Evolutionary conservation across 2,329 filamentous ascomycete genomes (phyloP).

Genomic region (Cladosporium sp.): DNA sequence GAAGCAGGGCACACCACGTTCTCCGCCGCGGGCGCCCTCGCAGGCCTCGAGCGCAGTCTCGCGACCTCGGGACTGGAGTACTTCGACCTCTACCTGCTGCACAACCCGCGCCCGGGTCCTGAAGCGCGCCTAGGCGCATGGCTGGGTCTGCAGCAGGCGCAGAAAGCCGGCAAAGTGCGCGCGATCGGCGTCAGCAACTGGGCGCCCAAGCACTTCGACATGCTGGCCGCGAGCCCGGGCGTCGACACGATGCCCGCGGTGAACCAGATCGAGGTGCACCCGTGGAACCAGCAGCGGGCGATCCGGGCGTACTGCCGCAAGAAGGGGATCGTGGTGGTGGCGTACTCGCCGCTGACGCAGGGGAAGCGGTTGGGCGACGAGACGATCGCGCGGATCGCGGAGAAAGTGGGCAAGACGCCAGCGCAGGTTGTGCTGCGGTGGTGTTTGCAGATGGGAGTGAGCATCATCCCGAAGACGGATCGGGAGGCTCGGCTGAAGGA

Average conservation of each 20-base stretch:
- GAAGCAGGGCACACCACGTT: slow-evolving; percentile 23
- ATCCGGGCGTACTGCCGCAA: slow-evolving; percentile 62
- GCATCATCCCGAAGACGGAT: slow-evolving; percentile 40
- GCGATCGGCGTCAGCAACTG: slow-evolving; percentile 48
- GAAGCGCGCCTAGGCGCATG: slow-evolving; percentile 66
- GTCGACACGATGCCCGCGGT: slow-evolving; percentile 10
- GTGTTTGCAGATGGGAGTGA: slow-evolving; percentile 67
- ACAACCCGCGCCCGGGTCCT: slow-evolving; percentile 66
- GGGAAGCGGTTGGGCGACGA: slow-evolving; percentile 64
- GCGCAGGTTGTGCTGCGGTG: slow-evolving; percentile 73
- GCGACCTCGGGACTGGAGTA: slow-evolving; percentile 70
- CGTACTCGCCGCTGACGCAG: slow-evolving; percentile 54
- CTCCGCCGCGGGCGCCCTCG: slow-evolving; percentile 31
- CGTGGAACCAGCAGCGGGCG: slow-evolving; percentile 63
- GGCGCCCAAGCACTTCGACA: slow-evolving; percentile 41
- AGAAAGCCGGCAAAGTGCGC: slow-evolving; percentile 41
- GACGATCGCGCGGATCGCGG: slow-evolving; percentile 54
- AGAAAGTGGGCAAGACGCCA: slow-evolving; percentile 64
- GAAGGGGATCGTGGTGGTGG: slow-evolving; percentile 65
- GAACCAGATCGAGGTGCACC: slow-evolving; percentile 65
- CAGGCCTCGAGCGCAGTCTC: slow-evolving; percentile 68
- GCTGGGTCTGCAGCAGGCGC: slow-evolving; percentile 65
- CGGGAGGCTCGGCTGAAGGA: slow-evolving; percentile 29
- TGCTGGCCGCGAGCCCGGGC: slow-evolving; percentile 36
- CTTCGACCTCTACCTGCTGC: slow-evolving; percentile 73